Percentiles rank a stretch among this genome's conserved stretches.
These are phyloP conservation scores for Solanum chiquidenum DNA, from an alignment of 257 asterid genomes.

Conservation along the genomic window DNA sequence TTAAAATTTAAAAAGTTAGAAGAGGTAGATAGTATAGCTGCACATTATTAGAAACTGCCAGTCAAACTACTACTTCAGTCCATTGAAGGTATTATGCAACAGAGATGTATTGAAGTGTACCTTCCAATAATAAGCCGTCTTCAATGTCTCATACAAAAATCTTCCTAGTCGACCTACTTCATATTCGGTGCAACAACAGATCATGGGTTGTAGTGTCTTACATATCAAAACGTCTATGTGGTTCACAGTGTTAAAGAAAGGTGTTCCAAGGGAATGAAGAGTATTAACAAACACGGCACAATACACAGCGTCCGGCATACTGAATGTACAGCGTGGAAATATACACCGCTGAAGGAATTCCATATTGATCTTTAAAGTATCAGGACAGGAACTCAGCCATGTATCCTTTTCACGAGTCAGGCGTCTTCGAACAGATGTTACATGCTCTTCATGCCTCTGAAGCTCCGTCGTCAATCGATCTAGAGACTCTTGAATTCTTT, in stretches of 20 bases:
- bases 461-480: conserved; percentile 76
- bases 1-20: background rate
- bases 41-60: background rate
- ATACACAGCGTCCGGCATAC: conserved; percentile 98
- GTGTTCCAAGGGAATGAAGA: conserved; percentile 97
- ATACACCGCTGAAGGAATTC: conserved; percentile 98
- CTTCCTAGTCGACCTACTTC: conserved; percentile 97
- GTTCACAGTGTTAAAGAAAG: conserved; percentile 95
- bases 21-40: background rate
- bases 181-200: conserved; percentile 99
- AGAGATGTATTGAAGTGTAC: conserved; percentile 17
- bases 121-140: conserved; percentile 97
- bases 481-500: conserved; percentile 94
- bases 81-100: background rate
- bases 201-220: conserved; percentile 98
- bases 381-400: conserved; percentile 98
- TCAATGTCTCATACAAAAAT: conserved; percentile 84
- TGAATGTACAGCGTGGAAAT: conserved; percentile 96
- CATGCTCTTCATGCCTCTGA: conserved; percentile 95
- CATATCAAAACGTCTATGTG: conserved; percentile 96
- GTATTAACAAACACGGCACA: conserved; percentile 93
- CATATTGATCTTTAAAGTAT: conserved; percentile 92
- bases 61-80: background rate
- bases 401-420: conserved; percentile 89
- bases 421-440: conserved; percentile 82